These are phyloP conservation scores for Fusarium nodosum DNA, from an alignment of 2,329 filamentous ascomycete species.

Conservation along the genomic window DNA sequence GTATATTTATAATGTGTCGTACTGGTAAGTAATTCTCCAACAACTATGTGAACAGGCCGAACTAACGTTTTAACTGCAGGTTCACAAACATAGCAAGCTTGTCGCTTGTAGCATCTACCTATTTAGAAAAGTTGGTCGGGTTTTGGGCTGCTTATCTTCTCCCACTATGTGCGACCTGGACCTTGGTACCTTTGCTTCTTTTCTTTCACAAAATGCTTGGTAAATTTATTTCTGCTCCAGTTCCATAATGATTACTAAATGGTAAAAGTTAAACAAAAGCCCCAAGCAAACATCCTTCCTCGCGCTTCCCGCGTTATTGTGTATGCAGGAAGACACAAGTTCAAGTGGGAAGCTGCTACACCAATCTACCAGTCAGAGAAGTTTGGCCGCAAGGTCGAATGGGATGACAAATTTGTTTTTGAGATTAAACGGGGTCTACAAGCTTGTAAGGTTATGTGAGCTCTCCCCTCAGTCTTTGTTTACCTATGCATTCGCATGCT, in stretches of 20 bases:
- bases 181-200: neutral
- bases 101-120: conserved; percentile 3
- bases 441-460: conserved; percentile 11
- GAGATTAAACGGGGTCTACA: conserved; percentile 11
- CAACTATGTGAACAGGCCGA: neutral
- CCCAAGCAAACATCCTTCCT: conserved; percentile 1
- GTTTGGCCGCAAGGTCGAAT: neutral
- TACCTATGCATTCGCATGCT: neutral
- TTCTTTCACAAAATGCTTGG: conserved; percentile 3
- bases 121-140: neutral
- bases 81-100: conserved; percentile 7
- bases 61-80: neutral
- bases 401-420: conserved; percentile 12
- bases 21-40: neutral
- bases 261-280: neutral
- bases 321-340: neutral
- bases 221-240: neutral
- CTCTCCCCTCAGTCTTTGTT: neutral
- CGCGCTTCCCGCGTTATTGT: neutral
- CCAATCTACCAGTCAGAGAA: conserved; percentile 1
- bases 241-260: neutral
- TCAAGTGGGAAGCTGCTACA: conserved; percentile 4
- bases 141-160: conserved; percentile 10
- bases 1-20: conserved; percentile 2
- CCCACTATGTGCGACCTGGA: conserved; percentile 1